A percentile compares a stretch with the other conserved stretches of the same genome.
These are phyloP conservation scores for Hanseniaspora clermontiae DNA, from an alignment of 805 yeast genomes.

Conservation along the genomic window DNA sequence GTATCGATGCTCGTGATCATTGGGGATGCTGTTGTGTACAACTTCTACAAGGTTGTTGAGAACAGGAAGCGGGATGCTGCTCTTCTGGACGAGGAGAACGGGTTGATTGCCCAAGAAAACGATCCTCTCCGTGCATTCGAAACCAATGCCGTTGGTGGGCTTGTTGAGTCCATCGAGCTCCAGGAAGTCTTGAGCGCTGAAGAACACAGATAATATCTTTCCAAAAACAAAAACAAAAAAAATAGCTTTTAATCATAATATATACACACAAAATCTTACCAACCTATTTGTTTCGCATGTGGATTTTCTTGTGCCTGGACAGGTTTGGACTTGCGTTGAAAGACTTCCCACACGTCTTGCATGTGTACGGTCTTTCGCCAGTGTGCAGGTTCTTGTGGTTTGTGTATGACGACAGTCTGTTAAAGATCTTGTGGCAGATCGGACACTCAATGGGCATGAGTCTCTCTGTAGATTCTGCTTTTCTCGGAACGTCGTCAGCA, in stretches of 20 bases:
- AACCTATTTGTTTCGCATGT: not conserved
- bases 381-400: slow-evolving; percentile 11
- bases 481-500: not conserved
- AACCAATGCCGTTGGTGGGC: not conserved
- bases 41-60: slow-evolving; percentile 34
- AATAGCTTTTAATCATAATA: too few relatives aligned
- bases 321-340: slow-evolving; percentile 10
- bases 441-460: slow-evolving; percentile 4
- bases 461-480: not conserved
- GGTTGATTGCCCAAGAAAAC: not conserved
- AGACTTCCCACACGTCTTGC: slow-evolving; percentile 7
- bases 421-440: slow-evolving; percentile 2
- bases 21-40: slow-evolving; percentile 71
- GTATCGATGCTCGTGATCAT: slow-evolving; percentile 67
- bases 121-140: not conserved
- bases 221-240: too few relatives aligned
- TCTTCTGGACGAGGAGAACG: not conserved
- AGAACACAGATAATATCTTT: too few relatives aligned
- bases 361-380: slow-evolving; percentile 3
- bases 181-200: not conserved
- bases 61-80: not conserved
- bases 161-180: slow-evolving; percentile 1
- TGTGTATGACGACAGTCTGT: slow-evolving; percentile 8
- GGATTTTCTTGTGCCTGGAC: slow-evolving; percentile 10
- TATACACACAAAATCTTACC: not conserved